Conservation (phyloP, 2,329 filamentous ascomycete genomes). For the Cladophialophora immunda region DNA sequence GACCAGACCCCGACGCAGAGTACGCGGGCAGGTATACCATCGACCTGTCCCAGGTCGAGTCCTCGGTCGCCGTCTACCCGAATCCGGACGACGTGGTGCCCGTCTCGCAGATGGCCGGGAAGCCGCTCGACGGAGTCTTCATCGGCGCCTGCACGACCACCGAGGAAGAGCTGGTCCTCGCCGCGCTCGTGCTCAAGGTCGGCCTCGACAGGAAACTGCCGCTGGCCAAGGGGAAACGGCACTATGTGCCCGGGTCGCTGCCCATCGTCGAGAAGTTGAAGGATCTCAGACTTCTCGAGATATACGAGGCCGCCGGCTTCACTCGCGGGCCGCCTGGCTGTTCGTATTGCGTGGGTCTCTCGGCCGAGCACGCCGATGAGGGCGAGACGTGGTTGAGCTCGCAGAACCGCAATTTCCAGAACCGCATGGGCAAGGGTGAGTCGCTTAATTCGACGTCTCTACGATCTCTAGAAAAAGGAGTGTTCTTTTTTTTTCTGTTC, state of each 20-base stretch:
- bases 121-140: conserved; percentile 54
- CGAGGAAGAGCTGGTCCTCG: conserved; percentile 57
- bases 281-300: conserved; percentile 47
- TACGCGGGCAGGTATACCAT: conserved; percentile 51
- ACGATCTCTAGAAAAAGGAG: not conserved
- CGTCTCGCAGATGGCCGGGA: conserved; percentile 46
- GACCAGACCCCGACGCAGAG: conserved; percentile 49
- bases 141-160: conserved; percentile 59
- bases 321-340: conserved; percentile 54
- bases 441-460: not conserved
- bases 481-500: not conserved
- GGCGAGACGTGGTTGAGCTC: conserved; percentile 57
- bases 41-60: conserved; percentile 50
- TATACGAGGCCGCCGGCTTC: conserved; percentile 55
- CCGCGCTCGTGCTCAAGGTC: conserved; percentile 51
- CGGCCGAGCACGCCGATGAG: conserved; percentile 50
- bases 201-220: conserved; percentile 49
- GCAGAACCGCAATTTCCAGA: conserved; percentile 59
- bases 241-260: conserved; percentile 53
- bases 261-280: conserved; percentile 51
- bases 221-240: conserved; percentile 47
- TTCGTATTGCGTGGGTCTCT: conserved; percentile 57
- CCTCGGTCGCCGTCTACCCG: conserved; percentile 53
- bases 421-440: conserved; percentile 55
- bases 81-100: conserved; percentile 56